A percentile compares a stretch with the other conserved stretches of the same genome.
phyloP scores from a whole-genome alignment of 768 basidiomycete species.

The Lentinula raphanica region DNA sequence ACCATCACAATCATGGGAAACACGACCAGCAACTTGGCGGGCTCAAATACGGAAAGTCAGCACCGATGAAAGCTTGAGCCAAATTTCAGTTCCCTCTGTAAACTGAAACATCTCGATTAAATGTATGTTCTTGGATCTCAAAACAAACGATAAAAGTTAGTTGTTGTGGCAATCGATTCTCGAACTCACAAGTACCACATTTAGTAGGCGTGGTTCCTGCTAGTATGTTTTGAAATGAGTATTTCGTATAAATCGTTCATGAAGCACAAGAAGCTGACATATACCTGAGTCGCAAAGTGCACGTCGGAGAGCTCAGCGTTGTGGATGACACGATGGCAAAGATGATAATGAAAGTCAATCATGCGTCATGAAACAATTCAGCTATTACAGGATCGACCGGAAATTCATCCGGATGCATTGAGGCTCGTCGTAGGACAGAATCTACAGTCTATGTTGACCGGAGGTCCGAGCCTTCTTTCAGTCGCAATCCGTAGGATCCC shows the following conservation, averaged over 20 bases:
- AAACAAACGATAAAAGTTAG: background rate
- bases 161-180: no score
- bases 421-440: background rate
- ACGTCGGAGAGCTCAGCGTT: background rate
- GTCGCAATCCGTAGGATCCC: constrained; percentile 31
- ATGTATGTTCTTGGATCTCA: background rate
- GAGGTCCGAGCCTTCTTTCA: constrained; percentile 12
- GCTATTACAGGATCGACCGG: background rate
- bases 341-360: background rate
- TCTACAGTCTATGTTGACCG: background rate
- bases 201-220: no score
- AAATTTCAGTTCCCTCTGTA: background rate
- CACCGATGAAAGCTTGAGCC: constrained; percentile 2
- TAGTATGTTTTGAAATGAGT: no score
- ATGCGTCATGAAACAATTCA: background rate
- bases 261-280: background rate
- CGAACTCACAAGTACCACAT: no score
- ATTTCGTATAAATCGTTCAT: no score
- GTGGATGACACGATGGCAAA: no score
- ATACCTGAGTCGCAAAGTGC: no score
- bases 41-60: background rate
- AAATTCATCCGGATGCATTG: background rate
- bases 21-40: constrained; percentile 1
- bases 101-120: constrained; percentile 2
- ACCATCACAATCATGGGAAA: background rate